Conservation (phyloP, 1,284 basidiomycete species). For the Boletus semigastroideus region DNA sequence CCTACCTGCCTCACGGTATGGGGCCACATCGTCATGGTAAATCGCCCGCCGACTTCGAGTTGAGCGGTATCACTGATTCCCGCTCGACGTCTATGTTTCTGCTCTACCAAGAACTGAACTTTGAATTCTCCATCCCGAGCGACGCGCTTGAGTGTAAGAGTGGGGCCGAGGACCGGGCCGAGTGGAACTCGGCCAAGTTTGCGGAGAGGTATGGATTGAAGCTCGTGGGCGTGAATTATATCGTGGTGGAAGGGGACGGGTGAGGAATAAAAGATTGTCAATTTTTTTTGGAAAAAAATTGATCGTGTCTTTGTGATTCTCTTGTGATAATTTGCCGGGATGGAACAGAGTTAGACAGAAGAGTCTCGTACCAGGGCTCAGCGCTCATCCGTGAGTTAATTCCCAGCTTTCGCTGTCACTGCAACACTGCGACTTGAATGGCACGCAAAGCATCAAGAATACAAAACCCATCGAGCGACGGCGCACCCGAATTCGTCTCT, state of each 20-base stretch:
- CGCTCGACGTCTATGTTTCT: conserved; percentile 45
- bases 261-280: no score
- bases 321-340: no score
- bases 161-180: conserved; percentile 46
- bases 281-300: no score
- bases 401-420: no score
- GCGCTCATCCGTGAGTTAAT: no score
- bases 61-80: background rate
- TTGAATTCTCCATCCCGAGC: conserved; percentile 41
- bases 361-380: no score
- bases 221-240: conserved; percentile 61
- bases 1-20: conserved; percentile 54
- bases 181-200: conserved; percentile 56
- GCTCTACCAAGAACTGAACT: conserved; percentile 58
- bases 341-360: no score
- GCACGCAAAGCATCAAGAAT: conserved; percentile 12
- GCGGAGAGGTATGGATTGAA: conserved; percentile 52
- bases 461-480: conserved; percentile 27
- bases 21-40: conserved; percentile 61
- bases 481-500: conserved; percentile 48
- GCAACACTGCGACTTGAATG: conserved; percentile 8
- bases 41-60: conserved; percentile 8
- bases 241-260: conserved; percentile 32
- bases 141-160: conserved; percentile 49
- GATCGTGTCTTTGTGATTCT: no score